Base-by-base conservation (phyloP, 176 grass and related monocot species). In the Zoysia japonica region DNA sequence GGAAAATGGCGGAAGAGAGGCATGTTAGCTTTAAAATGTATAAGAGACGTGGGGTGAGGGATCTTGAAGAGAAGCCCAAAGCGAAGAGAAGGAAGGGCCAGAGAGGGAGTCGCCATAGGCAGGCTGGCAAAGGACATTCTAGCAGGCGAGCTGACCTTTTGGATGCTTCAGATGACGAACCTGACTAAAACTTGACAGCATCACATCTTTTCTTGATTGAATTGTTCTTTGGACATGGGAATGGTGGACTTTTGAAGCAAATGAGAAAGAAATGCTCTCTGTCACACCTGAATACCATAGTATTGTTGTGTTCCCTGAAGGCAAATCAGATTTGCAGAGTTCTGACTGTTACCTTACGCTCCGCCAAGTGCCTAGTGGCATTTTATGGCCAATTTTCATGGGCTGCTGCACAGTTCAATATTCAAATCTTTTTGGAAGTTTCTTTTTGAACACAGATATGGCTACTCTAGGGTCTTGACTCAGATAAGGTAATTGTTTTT, bases 21-120 rank as follows among this genome's bases (percentile, higher is more conserved):
- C 87, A 90, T 55, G 77, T 94, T 17, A 94, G 88, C 82, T 98
- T 94, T 82, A 98, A 98, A 76, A 92, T 87, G 85, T 98, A 98
- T 68, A 98, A 98, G 83, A 92, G 95, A 51, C 90, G 92, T 59
- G 95, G 95, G 53, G 95, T 92, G 37, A 92, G 68, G 70, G 83
- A 89, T 78, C 77, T 98, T 52, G 89, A 92, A 90, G 78, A 87
- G 56, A 94, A 94, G 72, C 79, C 83, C 47, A 90, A 87, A 56
- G 57, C 67, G 59, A 93, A 93, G 78, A 93, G 59, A 57, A 93
- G 51, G 88, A 87, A 19, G 74, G 80, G 80, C 48, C 72, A 79
- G 52, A 93, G 82, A 77, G 20, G 19, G 41, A 72, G 68, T 39
- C 68, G 15, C 20, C 36, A 19, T 47, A 62, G 68, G 44, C 54